These are phyloP conservation scores for Cladosporium sp. DNA, from an alignment of 2,329 filamentous ascomycete genomes.

Conservation along the genomic window DNA sequence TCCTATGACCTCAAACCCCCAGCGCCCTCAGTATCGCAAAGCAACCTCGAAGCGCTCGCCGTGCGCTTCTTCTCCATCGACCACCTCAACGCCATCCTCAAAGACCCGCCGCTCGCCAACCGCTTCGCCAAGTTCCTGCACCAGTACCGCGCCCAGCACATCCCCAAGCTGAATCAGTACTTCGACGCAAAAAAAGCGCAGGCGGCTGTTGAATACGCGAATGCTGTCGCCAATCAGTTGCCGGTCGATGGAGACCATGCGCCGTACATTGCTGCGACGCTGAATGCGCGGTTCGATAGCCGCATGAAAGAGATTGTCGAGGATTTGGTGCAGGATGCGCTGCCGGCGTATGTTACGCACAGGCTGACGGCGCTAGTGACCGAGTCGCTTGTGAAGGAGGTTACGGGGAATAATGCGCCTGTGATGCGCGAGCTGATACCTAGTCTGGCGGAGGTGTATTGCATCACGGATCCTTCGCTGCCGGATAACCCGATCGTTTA, in stretches of 20 bases:
- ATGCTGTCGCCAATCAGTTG: conserved; percentile 42
- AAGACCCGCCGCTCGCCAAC: conserved; percentile 37
- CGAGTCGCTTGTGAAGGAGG: conserved; percentile 46
- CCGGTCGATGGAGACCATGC: conserved; percentile 28
- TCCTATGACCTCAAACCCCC: conserved; percentile 45
- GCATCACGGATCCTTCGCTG: conserved; percentile 45
- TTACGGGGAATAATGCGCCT: conserved; percentile 44
- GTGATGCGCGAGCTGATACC: conserved; percentile 43
- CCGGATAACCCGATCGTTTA: conserved; percentile 49
- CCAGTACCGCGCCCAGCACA: conserved; percentile 40
- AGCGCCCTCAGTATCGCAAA: conserved; percentile 33
- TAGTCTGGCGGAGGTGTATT: conserved; percentile 48
- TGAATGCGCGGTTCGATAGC: conserved; percentile 42
- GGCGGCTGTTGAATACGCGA: conserved; percentile 47
- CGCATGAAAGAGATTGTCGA: conserved; percentile 35
- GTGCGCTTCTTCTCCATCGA: conserved; percentile 44
- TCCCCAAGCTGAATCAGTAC: conserved; percentile 40
- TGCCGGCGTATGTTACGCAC: conserved; percentile 46
- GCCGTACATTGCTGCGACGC: conserved; percentile 34
- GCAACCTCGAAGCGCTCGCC: conserved; percentile 39
- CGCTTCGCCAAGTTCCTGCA: conserved; percentile 43
- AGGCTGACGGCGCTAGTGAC: conserved; percentile 42
- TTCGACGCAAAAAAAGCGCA: conserved; percentile 44
- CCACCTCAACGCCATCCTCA: conserved; percentile 46
- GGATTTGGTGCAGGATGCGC: conserved; percentile 41